Evolutionary conservation across 352 stramenopile genomes (phyloP), one percentile per base, ranked within the genome.

Genomic region (Phytophthora brassicae): DNA sequence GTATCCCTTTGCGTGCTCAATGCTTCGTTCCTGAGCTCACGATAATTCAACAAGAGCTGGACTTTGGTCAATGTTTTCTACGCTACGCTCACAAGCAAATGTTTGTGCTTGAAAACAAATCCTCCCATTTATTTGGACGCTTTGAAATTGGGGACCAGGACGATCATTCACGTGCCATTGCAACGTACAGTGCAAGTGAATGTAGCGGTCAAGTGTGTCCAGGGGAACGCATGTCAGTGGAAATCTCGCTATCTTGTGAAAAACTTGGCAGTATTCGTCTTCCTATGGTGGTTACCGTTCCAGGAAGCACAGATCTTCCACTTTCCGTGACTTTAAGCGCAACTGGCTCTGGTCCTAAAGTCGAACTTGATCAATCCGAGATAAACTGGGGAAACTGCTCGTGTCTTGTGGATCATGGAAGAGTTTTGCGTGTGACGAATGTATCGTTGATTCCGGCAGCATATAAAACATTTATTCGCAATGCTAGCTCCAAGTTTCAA

Each of bases 401-500:
- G 17, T 98, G 95, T 57, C 75, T 98, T 0, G 72, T 93, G 4
- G 86, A 97, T 48, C 87, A 90, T 31, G 62, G 81, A 23, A 68
- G 79, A 12, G 67, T 70, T 12, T 56, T 98, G 9, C 81, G 53
- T 3, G 75, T 99, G 64, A 92, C 73, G 14, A 99, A 98, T 68
- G 68, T 65, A 24, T 96, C 84, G 0, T 68, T 96, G 24, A 98
- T 98, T 46, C 75, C 89, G 1, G 95, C 95, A 26, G 65, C 74
- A 3, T 98, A 90, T 72, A 97, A 97, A 60, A 97, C 88, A 17
- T 98, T 98, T 63, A 86, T 98, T 42, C 90, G 92, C n/a, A 95
- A 84, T 42, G 82, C 88, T 4, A 79, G 89, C 6, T 97, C 90
- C 17, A 97, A 96, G 63, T 98, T 98, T 54, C 68, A 80, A 42